Evolutionary conservation across 148 eudicot genomes (phyloP).

Genomic region (Chenopodium berlandieri): DNA sequence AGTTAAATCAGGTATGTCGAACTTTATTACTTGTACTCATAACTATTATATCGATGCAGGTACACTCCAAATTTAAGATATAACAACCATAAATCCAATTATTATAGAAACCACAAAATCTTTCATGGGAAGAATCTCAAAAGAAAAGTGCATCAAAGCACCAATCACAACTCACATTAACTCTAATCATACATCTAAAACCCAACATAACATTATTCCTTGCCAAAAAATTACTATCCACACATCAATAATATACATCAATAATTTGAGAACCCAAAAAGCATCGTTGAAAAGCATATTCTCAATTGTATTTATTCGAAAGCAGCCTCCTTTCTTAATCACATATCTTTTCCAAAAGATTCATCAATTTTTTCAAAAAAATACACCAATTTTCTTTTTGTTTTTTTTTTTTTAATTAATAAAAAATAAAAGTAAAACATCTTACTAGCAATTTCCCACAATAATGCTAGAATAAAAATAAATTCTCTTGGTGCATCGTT

Average conservation of each 20-base stretch:
- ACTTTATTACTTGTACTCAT: too few relatives aligned
- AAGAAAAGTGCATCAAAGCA: neutral
- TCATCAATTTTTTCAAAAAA: too few relatives aligned
- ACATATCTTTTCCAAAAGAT: too few relatives aligned
- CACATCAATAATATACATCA: neutral
- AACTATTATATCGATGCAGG: too few relatives aligned
- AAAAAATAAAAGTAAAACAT: neutral
- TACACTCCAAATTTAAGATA: too few relatives aligned
- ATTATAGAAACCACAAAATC: too few relatives aligned
- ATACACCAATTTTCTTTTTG: too few relatives aligned
- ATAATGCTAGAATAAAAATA: too few relatives aligned
- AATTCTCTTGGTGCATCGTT: too few relatives aligned
- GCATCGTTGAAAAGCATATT: slow-evolving; percentile 18
- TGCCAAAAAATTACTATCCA: neutral
- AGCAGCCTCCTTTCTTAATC: neutral
- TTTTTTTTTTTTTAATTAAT: too few relatives aligned
- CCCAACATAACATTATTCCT: neutral
- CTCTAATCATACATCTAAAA: neutral
- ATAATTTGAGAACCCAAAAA: neutral
- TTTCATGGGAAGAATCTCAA: neutral
- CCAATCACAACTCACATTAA: neutral
- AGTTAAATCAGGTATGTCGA: too few relatives aligned
- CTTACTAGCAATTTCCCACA: too few relatives aligned
- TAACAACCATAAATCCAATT: neutral
- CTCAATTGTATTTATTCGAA: neutral